Evolutionary conservation across 768 basidiomycete species (phyloP).

Genomic region (Tubosaeta sp.): DNA sequence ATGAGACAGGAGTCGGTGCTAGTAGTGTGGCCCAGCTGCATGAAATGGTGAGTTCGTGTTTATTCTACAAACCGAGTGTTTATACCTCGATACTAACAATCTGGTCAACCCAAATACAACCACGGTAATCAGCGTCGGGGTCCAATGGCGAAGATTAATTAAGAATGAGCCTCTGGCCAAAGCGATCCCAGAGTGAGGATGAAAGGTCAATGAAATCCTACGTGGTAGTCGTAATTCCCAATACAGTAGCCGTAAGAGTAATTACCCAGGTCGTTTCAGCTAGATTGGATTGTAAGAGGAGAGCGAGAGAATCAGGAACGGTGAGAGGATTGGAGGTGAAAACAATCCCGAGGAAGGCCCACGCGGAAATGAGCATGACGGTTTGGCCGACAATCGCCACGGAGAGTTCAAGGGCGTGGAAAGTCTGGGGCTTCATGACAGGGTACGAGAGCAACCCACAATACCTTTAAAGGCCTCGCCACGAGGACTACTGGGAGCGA

Average conservation of each 20-base stretch:
- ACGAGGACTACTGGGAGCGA: no score
- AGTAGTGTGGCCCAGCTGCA: constrained; percentile 15
- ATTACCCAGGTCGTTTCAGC: neutral
- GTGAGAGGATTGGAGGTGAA: neutral
- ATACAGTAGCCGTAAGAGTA: neutral
- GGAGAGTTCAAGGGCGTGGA: neutral
- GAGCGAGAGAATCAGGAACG: neutral
- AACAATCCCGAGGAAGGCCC: neutral
- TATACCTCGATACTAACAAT: constrained; percentile 17
- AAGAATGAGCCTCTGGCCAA: neutral
- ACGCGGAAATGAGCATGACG: neutral
- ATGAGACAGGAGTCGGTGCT: neutral
- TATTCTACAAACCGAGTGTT: neutral
- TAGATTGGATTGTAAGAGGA: neutral
- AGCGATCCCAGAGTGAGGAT: neutral
- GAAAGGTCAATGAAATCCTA: neutral
- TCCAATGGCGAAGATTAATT: neutral
- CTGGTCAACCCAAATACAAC: constrained; percentile 8
- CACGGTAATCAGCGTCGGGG: neutral
- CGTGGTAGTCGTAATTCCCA: neutral
- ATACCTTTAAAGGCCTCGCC: neutral
- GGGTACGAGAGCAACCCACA: neutral
- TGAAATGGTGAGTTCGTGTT: neutral
- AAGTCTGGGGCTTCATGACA: neutral
- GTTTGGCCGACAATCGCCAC: neutral